A percentile compares a stretch with the other conserved stretches of the same genome.
Conservation (phyloP, 306 rosid genomes). For the Carpinus fangiana region DNA sequence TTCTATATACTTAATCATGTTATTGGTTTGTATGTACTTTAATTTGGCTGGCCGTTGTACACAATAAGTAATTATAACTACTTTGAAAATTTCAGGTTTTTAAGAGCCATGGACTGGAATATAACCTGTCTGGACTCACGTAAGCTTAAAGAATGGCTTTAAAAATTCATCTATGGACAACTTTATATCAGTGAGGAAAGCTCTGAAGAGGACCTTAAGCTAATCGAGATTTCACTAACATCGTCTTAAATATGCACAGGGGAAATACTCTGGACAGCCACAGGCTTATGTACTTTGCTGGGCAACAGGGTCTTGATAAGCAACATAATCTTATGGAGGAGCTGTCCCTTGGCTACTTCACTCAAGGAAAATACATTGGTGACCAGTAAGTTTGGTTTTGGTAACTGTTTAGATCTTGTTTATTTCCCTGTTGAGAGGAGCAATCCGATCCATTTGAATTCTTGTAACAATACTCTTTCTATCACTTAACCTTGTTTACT, state of each 20-base stretch:
- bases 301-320: conserved; percentile 67
- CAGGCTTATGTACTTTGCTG: conserved; percentile 75
- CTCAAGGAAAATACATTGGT: conserved; percentile 81
- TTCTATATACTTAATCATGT: conserved; percentile 4
- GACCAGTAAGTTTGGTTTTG: conserved; percentile 54
- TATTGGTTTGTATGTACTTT: conserved; percentile 2
- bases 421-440: too few species aligned
- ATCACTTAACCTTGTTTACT: background rate
- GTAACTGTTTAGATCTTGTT: background rate
- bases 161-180: conserved; percentile 22
- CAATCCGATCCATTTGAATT: too few species aligned
- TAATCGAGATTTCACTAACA: conserved; percentile 19
- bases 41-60: conserved; percentile 13
- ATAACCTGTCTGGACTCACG: conserved; percentile 74
- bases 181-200: conserved; percentile 1
- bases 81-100: conserved; percentile 60
- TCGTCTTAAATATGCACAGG: conserved; percentile 51
- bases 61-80: conserved; percentile 1
- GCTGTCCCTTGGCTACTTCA: conserved; percentile 76
- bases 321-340: conserved; percentile 85
- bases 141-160: conserved; percentile 45
- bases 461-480: background rate
- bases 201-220: conserved; percentile 4
- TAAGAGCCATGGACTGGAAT: conserved; percentile 48
- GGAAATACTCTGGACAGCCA: conserved; percentile 93